Conservation (phyloP, 176 grass and related monocot genomes). For the Avena eriantha region DNA sequence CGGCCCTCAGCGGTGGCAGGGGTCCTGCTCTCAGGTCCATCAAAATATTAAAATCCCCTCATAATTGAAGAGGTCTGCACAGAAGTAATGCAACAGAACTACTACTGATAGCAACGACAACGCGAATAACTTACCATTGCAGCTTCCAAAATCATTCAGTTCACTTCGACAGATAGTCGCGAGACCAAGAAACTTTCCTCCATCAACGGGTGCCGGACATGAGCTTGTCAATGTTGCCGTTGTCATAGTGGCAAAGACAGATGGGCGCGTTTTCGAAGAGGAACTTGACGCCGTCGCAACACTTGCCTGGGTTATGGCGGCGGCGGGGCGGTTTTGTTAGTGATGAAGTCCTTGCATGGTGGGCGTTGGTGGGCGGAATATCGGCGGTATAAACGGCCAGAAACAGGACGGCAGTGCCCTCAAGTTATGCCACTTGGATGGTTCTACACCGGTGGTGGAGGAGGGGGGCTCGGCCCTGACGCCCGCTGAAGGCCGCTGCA, state of each 20-base stretch:
- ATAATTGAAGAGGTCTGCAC: background rate
- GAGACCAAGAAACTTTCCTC: background rate
- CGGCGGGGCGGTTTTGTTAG: background rate
- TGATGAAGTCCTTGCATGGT: constrained; percentile 43
- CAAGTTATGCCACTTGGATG: background rate
- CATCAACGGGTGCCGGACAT: background rate
- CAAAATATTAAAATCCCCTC: background rate
- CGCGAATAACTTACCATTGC: background rate
- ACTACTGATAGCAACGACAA: too few relatives aligned
- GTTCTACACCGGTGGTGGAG: too few relatives aligned
- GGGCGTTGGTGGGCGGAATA: background rate
- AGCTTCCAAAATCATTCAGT: background rate
- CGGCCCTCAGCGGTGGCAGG: background rate
- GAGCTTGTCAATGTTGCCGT: constrained; percentile 16
- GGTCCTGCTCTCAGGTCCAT: background rate
- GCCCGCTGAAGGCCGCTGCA: background rate
- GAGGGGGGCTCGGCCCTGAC: background rate
- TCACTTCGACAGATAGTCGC: background rate
- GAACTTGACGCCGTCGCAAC: background rate
- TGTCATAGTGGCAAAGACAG: constrained; percentile 24
- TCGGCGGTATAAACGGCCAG: background rate
- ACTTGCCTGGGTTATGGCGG: constrained; percentile 19
- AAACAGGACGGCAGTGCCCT: background rate
- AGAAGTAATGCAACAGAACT: too few relatives aligned
- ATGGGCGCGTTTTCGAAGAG: background rate